Evolutionary conservation across 139 green algal species (phyloP).

Genomic region (Closterium sp.): DNA sequence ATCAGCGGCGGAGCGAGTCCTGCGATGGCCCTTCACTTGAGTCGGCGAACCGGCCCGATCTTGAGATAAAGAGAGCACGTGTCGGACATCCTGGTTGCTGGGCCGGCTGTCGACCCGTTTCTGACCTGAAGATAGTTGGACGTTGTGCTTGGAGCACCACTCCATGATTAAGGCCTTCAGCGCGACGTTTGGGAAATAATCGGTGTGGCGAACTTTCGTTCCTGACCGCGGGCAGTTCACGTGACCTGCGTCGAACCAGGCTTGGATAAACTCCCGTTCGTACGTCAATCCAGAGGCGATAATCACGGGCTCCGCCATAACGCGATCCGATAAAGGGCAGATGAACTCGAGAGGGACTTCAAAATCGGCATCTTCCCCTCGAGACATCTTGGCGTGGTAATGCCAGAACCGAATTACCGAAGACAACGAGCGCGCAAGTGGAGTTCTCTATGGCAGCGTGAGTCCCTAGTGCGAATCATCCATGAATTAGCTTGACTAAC

Average conservation of each 20-base stretch:
- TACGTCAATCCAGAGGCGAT: not conserved
- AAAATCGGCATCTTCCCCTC: not conserved
- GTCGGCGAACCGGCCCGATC: not conserved
- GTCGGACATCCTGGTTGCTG: not conserved
- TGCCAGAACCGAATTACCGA: not conserved
- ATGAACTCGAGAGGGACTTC: not conserved
- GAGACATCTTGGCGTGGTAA: not conserved
- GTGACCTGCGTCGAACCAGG: not conserved
- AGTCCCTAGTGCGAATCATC: not conserved
- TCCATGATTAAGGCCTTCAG: not conserved
- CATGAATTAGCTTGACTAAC: too few species aligned
- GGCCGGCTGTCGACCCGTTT: not conserved
- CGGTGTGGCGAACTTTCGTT: not conserved
- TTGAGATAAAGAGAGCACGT: not conserved
- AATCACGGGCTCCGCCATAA: not conserved
- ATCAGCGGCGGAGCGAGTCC: not conserved
- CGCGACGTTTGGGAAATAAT: not conserved
- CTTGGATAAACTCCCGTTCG: not conserved
- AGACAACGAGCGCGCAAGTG: not conserved
- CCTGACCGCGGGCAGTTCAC: not conserved
- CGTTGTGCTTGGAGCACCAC: not conserved
- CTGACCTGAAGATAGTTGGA: not conserved
- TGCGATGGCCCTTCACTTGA: not conserved
- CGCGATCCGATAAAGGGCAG: not conserved
- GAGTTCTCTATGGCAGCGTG: not conserved